Percentiles rank a stretch among this genome's conserved stretches.
These are phyloP conservation scores for Botryotinia narcissicola DNA, from an alignment of 2,329 filamentous ascomycete genomes.

Conservation along the genomic window DNA sequence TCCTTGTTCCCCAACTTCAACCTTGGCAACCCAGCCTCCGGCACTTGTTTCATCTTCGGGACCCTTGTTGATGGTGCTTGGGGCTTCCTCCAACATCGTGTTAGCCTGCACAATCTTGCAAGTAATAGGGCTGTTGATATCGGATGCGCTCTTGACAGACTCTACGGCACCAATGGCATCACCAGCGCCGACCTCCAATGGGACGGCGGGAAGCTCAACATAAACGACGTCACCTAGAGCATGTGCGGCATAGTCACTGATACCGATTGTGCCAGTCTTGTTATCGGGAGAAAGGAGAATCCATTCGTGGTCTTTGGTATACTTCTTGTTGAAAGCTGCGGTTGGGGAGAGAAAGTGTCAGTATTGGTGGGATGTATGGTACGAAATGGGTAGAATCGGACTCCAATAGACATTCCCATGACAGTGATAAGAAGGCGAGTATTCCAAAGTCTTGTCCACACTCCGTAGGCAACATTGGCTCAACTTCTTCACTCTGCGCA, in stretches of 20 bases:
- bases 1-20: conserved; percentile 67
- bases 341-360: not conserved
- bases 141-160: conserved; percentile 97
- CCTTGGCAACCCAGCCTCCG: conserved; percentile 91
- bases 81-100: conserved; percentile 74
- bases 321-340: conserved; percentile 60
- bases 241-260: conserved; percentile 87
- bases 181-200: conserved; percentile 66
- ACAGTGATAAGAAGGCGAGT: not conserved
- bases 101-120: conserved; percentile 78
- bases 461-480: not conserved
- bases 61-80: conserved; percentile 81
- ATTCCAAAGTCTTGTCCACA: not conserved
- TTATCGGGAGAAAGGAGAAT: conserved; percentile 81
- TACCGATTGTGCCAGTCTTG: conserved; percentile 78
- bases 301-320: conserved; percentile 98
- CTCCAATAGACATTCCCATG: not conserved
- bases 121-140: conserved; percentile 85
- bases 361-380: not conserved
- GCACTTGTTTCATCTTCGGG: conserved; percentile 72
- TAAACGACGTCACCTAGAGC: conserved; percentile 95
- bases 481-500: not conserved
- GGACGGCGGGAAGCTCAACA: conserved; percentile 82
- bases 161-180: conserved; percentile 93
- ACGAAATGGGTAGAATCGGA: not conserved